phyloP scores from a whole-genome alignment of 768 basidiomycete species.

The Rubroboletus satanas region DNA sequence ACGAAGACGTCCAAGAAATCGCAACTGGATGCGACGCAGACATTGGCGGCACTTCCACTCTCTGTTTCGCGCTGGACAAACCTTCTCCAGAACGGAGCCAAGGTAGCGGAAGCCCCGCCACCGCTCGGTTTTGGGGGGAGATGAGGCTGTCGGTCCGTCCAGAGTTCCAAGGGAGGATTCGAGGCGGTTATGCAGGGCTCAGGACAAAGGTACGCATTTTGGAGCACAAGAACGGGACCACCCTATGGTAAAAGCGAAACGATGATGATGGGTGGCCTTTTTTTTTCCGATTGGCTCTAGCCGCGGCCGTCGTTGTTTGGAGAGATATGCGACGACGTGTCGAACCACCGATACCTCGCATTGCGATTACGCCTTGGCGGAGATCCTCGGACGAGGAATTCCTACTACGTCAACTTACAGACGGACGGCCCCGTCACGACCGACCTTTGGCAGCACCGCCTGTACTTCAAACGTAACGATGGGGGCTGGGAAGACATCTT shows the following conservation, averaged over 20 bases:
- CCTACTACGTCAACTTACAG: conserved; percentile 94
- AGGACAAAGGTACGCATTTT: conserved; percentile 64
- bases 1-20: conserved; percentile 54
- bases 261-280: background rate
- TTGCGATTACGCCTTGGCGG: conserved; percentile 77
- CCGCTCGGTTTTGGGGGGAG: conserved; percentile 75
- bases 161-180: conserved; percentile 62
- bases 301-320: conserved; percentile 83
- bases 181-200: conserved; percentile 90
- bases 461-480: conserved; percentile 69
- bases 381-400: conserved; percentile 67
- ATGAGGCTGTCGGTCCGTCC: conserved; percentile 68
- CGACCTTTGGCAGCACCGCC: conserved; percentile 92
- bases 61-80: conserved; percentile 68
- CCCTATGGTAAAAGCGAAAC: background rate
- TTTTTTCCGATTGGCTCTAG: conserved; percentile 33
- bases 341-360: conserved; percentile 74
- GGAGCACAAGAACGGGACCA: background rate
- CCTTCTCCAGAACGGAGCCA: conserved; percentile 43
- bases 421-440: conserved; percentile 77
- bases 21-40: conserved; percentile 85
- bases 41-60: conserved; percentile 79
- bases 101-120: conserved; percentile 46
- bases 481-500: conserved; percentile 79
- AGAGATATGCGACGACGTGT: conserved; percentile 78